phyloP scores from a whole-genome alignment of 1,284 basidiomycete species.

The Ceratobasidium sp. region DNA sequence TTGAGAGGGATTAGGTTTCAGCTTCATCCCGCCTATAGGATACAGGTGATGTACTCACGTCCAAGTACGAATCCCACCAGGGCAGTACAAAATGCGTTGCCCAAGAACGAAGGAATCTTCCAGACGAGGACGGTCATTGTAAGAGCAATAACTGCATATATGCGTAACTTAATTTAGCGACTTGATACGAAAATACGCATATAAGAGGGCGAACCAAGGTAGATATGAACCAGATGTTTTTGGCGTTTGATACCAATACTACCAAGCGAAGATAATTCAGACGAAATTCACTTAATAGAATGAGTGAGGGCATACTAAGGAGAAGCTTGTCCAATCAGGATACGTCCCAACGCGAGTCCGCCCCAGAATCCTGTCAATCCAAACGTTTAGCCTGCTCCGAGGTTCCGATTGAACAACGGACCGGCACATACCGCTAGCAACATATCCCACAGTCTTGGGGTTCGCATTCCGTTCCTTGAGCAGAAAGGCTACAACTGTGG shows the following conservation, averaged over 20 bases:
- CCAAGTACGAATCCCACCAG: constrained; percentile 48
- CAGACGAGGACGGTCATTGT: constrained; percentile 68
- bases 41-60: constrained; percentile 56
- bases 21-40: not conserved
- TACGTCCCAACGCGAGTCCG: constrained; percentile 65
- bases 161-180: not conserved
- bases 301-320: constrained; percentile 57
- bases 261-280: not conserved
- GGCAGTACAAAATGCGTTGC: constrained; percentile 65
- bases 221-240: constrained; percentile 46
- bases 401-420: not conserved
- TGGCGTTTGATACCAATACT: constrained; percentile 47
- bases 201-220: constrained; percentile 30
- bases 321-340: constrained; percentile 65
- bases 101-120: constrained; percentile 65
- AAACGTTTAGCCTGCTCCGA: not conserved
- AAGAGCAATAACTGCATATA: constrained; percentile 60
- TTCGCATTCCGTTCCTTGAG: constrained; percentile 61
- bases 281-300: constrained; percentile 3
- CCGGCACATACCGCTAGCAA: constrained; percentile 61
- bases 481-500: constrained; percentile 26
- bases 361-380: constrained; percentile 62
- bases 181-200: not conserved
- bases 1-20: not conserved
- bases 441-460: constrained; percentile 68